phyloP scores from a whole-genome alignment of 768 basidiomycete species.

The Lyophyllum decastes region DNA sequence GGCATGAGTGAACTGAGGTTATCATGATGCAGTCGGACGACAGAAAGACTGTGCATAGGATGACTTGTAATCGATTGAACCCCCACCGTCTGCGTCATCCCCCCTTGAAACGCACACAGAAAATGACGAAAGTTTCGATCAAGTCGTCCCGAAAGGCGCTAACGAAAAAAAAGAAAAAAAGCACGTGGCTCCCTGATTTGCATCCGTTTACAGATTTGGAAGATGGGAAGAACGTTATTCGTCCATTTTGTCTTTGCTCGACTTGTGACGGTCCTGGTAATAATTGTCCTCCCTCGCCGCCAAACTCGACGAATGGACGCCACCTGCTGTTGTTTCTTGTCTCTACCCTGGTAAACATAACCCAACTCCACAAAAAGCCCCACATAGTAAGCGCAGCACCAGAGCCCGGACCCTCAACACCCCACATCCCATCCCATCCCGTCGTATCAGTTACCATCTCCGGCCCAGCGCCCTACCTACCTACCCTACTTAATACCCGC shows the following conservation, averaged over 20 bases:
- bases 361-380: neutral
- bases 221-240: neutral
- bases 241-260: too few relatives aligned
- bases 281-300: neutral
- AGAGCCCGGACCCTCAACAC: neutral
- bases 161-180: neutral
- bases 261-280: too few relatives aligned
- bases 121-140: too few relatives aligned
- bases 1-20: too few relatives aligned
- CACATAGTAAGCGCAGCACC: neutral
- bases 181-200: neutral
- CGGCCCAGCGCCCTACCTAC: too few relatives aligned
- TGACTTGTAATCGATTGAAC: too few relatives aligned
- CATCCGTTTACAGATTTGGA: neutral
- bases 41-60: too few relatives aligned
- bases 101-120: too few relatives aligned
- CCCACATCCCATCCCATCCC: neutral
- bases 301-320: constrained; percentile 1
- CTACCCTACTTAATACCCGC: too few relatives aligned
- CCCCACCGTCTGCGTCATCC: too few relatives aligned
- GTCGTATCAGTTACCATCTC: neutral
- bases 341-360: neutral
- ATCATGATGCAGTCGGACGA: too few relatives aligned
- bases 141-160: too few relatives aligned
- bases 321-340: neutral